Base-by-base conservation (phyloP, 2,329 filamentous ascomycete species). In the Fusarium coicis region DNA sequence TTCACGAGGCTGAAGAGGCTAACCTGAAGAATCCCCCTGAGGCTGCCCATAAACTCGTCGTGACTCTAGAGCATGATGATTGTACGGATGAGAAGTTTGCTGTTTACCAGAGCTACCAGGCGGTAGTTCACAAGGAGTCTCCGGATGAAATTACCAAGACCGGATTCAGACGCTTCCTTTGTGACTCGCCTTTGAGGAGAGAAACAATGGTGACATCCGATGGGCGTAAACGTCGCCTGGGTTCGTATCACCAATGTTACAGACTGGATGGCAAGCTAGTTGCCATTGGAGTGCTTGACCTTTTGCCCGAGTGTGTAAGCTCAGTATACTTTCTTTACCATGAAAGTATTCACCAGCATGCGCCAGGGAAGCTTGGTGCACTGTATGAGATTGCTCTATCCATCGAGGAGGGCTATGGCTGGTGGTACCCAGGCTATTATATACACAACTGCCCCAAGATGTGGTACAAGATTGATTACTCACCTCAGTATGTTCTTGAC, bases 311-410 rank as follows among this genome's bases (percentile, higher is more conserved):
- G 65, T 91, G 90, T 73, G 92, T 96, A 55, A 95, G 93, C 76
- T 92, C 92, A 9, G 93, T 96, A 16, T 96, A 96, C 82, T 94
- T 96, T 79, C 83, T 96, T 68, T 96, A 96, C 78, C 89, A 95
- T 77, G 90, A 92, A 77, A 93, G 92, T 71, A 90, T 94, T 59
- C 90, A 93, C 74, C 85, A 87, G 63, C 91, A 89, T 82, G 87
- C 87, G 30, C 92, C 93, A 36, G 93, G 93, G 2, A 96, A 96
- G 80, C 82, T 96, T 10, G 91, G 92, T 40, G 93, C 93, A 3
- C 80, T 96, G 69, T 85, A 91, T 69, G 93, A 96, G 81, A 92
- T 93, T 68, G 85, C 90, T 0, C 80, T 96, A 34, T 92, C 93
- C 1, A 82, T 87, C 6, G 93, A 96, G 77, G 85, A 85, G 10